phyloP scores from a whole-genome alignment of 345 rosid genomes.

The Salix koriyanagi region DNA sequence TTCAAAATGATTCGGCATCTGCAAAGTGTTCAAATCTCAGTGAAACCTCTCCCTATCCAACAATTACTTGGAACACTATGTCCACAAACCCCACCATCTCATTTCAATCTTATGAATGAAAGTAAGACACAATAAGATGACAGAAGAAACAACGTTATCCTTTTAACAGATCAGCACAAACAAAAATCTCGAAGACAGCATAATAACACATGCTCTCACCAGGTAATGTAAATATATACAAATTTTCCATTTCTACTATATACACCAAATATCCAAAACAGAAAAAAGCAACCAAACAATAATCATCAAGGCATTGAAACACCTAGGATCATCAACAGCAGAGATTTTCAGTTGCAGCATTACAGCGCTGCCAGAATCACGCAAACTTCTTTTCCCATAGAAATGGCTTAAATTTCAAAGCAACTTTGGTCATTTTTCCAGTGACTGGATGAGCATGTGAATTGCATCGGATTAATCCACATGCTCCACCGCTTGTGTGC shows the following conservation, averaged over 20 bases:
- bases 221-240: neutral
- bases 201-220: neutral
- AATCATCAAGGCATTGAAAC: neutral
- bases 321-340: neutral
- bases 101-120: neutral
- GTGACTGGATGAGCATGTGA: neutral
- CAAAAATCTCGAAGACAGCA: neutral
- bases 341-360: neutral
- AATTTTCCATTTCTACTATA: neutral
- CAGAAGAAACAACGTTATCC: neutral
- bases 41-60: neutral
- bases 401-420: no score
- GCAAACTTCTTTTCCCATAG: no score
- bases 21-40: neutral
- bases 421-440: no score
- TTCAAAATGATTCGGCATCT: neutral
- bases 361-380: no score
- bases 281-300: neutral
- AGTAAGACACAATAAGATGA: neutral
- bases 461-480: no score
- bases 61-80: neutral
- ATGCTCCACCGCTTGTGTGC: no score
- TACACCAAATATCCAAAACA: neutral
- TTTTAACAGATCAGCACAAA: neutral
- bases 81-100: neutral